A percentile compares a stretch with the other conserved stretches of the same genome.
phyloP scores from a whole-genome alignment of 2,329 filamentous ascomycete species.

The Fusarium domesticum region DNA sequence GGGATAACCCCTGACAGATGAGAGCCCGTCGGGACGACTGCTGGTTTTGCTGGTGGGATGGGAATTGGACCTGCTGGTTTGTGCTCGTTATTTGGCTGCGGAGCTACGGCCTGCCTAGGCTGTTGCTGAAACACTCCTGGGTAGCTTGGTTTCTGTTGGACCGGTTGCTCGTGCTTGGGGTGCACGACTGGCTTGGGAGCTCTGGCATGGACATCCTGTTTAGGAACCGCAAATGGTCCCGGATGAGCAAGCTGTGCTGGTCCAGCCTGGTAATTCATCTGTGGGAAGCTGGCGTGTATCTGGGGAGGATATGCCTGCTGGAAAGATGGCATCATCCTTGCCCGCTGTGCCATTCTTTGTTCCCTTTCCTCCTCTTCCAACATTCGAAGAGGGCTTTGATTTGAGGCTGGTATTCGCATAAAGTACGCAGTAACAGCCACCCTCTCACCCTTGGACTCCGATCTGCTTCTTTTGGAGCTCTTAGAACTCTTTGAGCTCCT shows the following conservation, averaged over 20 bases:
- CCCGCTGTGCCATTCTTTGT: constrained; percentile 2
- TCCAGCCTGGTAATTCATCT: background rate
- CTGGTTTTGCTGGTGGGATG: background rate
- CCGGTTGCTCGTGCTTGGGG: background rate
- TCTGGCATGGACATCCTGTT: background rate
- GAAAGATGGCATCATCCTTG: constrained; percentile 1
- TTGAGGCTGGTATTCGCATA: constrained; percentile 37
- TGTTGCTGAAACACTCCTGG: background rate
- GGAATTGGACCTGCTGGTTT: background rate
- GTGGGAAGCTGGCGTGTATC: constrained; percentile 2
- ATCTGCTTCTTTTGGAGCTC: constrained; percentile 19
- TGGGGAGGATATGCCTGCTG: constrained; percentile 5
- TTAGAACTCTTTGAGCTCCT: background rate
- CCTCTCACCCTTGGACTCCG: constrained; percentile 36
- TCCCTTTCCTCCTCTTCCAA: constrained; percentile 21
- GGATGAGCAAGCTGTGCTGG: background rate
- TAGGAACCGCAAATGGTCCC: background rate
- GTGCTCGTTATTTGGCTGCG: background rate
- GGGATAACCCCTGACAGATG: background rate
- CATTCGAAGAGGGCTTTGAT: constrained; percentile 32
- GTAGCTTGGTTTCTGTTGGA: background rate
- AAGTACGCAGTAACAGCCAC: constrained; percentile 47
- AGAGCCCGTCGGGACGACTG: background rate
- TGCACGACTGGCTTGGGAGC: background rate
- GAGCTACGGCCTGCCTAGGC: background rate